Evolutionary conservation across 2,329 filamentous ascomycete species (phyloP).

Genomic region (Elsinoe necatrix): DNA sequence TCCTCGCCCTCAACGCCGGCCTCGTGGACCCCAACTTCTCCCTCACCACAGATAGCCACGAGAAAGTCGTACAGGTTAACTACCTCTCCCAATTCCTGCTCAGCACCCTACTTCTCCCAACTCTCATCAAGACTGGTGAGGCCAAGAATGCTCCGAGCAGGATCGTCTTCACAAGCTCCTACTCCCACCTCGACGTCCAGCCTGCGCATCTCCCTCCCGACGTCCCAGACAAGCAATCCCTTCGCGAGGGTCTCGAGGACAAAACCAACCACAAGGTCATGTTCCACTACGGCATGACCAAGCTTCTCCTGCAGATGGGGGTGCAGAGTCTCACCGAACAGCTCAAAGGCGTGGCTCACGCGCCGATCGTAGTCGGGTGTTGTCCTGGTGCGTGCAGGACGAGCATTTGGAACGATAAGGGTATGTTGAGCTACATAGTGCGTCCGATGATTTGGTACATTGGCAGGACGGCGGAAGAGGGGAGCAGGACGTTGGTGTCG

Average conservation of each 20-base stretch:
- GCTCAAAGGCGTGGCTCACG: conserved; percentile 4
- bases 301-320: conserved; percentile 31
- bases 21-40: conserved; percentile 23
- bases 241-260: not conserved
- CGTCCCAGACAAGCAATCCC: not conserved
- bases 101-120: conserved; percentile 41
- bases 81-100: conserved; percentile 49
- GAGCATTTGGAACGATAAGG: conserved; percentile 25
- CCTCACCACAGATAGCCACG: conserved; percentile 30
- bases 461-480: conserved; percentile 26
- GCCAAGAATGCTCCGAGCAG: not conserved
- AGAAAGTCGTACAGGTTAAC: conserved; percentile 49
- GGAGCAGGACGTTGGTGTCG: conserved; percentile 28
- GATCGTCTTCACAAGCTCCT: conserved; percentile 9
- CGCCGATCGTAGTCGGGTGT: conserved; percentile 30
- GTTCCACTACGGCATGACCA: conserved; percentile 26
- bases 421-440: conserved; percentile 23
- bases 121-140: conserved; percentile 23
- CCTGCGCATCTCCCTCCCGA: not conserved
- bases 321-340: conserved; percentile 21
- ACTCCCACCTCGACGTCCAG: not conserved
- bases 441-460: conserved; percentile 20
- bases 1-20: conserved; percentile 35
- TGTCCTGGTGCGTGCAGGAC: conserved; percentile 29
- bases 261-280: not conserved